phyloP scores from a whole-genome alignment of 2,329 filamentous ascomycete genomes.

The Neofusicoccum cordaticola region DNA sequence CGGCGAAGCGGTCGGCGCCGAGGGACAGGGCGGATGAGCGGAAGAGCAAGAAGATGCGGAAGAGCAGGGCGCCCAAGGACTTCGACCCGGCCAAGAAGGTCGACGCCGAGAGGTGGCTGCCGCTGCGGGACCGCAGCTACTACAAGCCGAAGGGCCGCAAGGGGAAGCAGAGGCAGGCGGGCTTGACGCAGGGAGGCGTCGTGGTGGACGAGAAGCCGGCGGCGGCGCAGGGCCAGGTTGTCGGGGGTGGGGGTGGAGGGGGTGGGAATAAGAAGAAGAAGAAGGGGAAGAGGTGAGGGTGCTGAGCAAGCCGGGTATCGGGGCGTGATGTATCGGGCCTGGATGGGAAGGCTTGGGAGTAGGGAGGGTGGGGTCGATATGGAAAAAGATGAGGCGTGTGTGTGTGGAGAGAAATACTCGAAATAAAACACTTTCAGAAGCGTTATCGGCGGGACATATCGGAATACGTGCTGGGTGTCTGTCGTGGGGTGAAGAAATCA shows the following conservation, averaged over 20 bases:
- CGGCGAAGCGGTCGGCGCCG: slow-evolving; percentile 38
- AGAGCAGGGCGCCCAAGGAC: slow-evolving; percentile 66
- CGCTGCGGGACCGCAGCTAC: slow-evolving; percentile 80
- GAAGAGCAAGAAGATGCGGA: slow-evolving; percentile 58
- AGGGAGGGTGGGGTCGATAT: no score
- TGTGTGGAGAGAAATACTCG: no score
- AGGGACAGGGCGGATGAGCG: slow-evolving; percentile 53
- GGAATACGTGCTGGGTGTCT: no score
- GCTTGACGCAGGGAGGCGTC: slow-evolving; percentile 78
- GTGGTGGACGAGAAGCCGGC: slow-evolving; percentile 63
- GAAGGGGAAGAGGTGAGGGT: slow-evolving; percentile 28
- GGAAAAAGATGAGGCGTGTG: no score
- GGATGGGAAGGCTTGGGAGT: no score
- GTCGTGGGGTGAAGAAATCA: no score
- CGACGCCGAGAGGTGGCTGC: slow-evolving; percentile 91
- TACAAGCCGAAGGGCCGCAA: slow-evolving; percentile 92
- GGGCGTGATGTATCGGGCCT: no score
- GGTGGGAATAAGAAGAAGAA: slow-evolving; percentile 25
- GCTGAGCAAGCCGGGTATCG: no score
- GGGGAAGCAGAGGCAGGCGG: slow-evolving; percentile 71
- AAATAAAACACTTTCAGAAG: no score
- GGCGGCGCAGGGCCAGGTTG: slow-evolving; percentile 24
- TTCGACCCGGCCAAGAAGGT: slow-evolving; percentile 74
- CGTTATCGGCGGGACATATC: no score
- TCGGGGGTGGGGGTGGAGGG: slow-evolving; percentile 25